Evolutionary conservation across 2,329 filamentous ascomycete genomes (phyloP), one percentile per base, ranked within the genome.

Genomic region (Alternaria conjuncta): DNA sequence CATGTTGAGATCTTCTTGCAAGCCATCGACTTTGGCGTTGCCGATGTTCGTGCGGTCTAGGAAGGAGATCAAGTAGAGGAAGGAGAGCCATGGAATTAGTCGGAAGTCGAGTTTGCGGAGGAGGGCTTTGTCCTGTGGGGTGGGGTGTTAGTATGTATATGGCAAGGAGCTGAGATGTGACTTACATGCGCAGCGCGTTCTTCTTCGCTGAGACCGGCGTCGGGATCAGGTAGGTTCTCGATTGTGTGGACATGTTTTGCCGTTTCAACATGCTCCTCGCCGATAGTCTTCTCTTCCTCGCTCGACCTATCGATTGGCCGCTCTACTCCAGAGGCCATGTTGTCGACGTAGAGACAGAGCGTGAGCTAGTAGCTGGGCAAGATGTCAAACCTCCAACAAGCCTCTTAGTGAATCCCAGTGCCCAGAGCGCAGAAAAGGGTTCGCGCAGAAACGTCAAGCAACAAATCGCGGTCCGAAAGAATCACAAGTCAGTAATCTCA

Each of bases 1-100:
- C 83, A 95, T 87, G 30, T 86, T 68, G 7, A 96, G 81, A 61
- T 91, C 88, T 11, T 84, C 74, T 58, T 85, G 78, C 3, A 89
- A 77, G 13, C 86, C 86, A n/a, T 84, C 86, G 21, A 89, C 82
- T 72, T 87, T 87, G 3, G 87, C 93, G 80, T 85, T 96, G 47
- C 92, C 92, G 63, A 94, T 92, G 72, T 96, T 95, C 25, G 92
- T 94, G 13, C 90, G 73, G 61, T 84, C 81, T 18, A 94, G 85
- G 77, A 93, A 94, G 64, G 89, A 90, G 56, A 93, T 85, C 2
- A 94, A 84, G 72, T 94, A 94, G 32, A 94, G 84, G 51, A 93
- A 82, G 61, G 88, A 90, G 12, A 93, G 86, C 84, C 88, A 90
- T 41, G 88, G 89, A 46, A 90, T 89, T 2, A 90, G 81, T 57